phyloP scores from a whole-genome alignment of 192 early-diverging fungal species.

The Obelidium mucronatum region DNA sequence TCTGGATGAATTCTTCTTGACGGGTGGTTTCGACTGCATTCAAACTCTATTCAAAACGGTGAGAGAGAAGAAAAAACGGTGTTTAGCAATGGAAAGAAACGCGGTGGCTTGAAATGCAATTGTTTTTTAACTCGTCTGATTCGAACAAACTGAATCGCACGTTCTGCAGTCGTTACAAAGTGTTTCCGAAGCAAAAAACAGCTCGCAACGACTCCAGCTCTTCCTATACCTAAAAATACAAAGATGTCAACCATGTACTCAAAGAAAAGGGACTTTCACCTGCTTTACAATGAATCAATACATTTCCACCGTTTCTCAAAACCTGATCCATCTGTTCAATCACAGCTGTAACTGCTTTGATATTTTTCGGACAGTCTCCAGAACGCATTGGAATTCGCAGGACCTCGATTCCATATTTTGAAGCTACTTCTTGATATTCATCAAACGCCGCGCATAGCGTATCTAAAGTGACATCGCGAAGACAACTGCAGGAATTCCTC shows the following conservation, averaged over 20 bases:
- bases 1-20: too few species aligned
- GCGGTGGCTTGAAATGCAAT: too few species aligned
- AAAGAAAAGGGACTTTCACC: conserved; percentile 28
- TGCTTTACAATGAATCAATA: conserved; percentile 76
- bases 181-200: conserved; percentile 70
- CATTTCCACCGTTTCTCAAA: conserved; percentile 57
- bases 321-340: conserved; percentile 58
- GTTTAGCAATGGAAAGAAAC: too few species aligned
- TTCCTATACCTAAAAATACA: conserved; percentile 65
- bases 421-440: conserved; percentile 63
- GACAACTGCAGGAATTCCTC: conserved; percentile 54
- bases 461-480: conserved; percentile 70
- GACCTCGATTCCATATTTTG: conserved; percentile 60
- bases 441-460: conserved; percentile 72
- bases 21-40: too few species aligned
- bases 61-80: too few species aligned
- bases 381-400: conserved; percentile 75
- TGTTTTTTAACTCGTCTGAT: conserved; percentile 58
- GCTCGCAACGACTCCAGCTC: conserved; percentile 80
- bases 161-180: conserved; percentile 56
- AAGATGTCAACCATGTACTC: background rate
- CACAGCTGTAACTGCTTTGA: conserved; percentile 63
- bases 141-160: conserved; percentile 66
- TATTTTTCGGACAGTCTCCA: conserved; percentile 65
- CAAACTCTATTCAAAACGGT: too few species aligned